Evolutionary conservation across 2,329 filamentous ascomycete species (phyloP), one percentile per base, ranked within the genome.

Genomic region (Arthrobotrys sinensis): DNA sequence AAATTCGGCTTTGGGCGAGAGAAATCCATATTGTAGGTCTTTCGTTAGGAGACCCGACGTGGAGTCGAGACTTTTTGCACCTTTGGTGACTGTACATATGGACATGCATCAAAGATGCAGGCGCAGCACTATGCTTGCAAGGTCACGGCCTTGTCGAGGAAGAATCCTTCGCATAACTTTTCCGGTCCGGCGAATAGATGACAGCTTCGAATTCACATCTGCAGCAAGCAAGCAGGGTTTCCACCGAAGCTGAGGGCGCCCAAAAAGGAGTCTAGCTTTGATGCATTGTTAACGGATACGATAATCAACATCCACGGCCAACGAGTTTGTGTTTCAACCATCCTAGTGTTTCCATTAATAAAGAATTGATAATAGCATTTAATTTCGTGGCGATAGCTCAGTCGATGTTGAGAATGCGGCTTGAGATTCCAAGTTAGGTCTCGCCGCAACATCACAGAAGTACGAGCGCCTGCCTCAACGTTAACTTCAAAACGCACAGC

Each of bases 1-100:
- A 43, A 34, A 62, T 24, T 70, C 66, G 66, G 66, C 32, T 52
- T 62, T 52, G 66, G 53, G 43, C 43, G 66, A 70, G 50, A n/a
- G 21, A 50, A 21, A 53, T 14, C 46, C 19, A 14, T 7, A 34
- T 24, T 10, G 63, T 34, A n/a, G 24, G 28, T 36, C 46, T 19
- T 32, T 69, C 16, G 38, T 60, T 40, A 11, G 19, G 3, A 36
- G 2, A 16, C 19, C n/a, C 12, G 40, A 16, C 19, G 21, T 57
- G 16, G 52, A 57, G 34, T 57, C 34, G 55, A 60, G 19, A 57
- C 32, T 21, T 32, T 62, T 57, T 70, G 66, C 66, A 43, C 43
- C 38, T 62, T 70, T 70, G 57, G 34, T 63, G 48, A 63, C 68
- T 12, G 40, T 21, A 28, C 16, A 40, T 40, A 36, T 14, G n/a